A percentile compares a stretch with the other conserved stretches of the same genome.
Evolutionary conservation across 2,329 filamentous ascomycete species (phyloP).

Genomic region (Fusarium haematococcum): DNA sequence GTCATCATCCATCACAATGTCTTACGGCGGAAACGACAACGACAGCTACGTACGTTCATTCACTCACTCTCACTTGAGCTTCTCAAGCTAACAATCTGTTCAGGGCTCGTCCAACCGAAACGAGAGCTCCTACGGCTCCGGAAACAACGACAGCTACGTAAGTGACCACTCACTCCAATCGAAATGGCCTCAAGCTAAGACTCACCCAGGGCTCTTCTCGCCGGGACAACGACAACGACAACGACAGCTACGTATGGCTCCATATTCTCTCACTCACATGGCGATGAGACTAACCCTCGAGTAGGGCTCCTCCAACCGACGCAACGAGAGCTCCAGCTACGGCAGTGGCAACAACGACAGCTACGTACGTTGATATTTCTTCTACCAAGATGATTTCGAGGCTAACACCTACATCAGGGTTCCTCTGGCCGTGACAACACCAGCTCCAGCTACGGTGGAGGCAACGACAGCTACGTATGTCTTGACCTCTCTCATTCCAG

Average conservation of each 20-base stretch:
- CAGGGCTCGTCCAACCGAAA: slow-evolving; percentile 28
- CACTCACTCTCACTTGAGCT: background rate
- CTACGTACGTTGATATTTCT: background rate
- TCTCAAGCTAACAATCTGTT: slow-evolving; percentile 7
- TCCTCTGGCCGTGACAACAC: slow-evolving; percentile 23
- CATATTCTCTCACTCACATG: background rate
- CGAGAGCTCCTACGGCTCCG: slow-evolving; percentile 10
- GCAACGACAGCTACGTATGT: background rate
- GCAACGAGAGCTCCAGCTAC: background rate
- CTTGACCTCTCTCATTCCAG: too few species aligned
- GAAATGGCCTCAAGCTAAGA: background rate
- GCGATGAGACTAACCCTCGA: background rate
- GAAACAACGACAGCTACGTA: slow-evolving; percentile 24
- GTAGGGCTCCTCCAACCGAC: background rate
- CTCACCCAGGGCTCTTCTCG: background rate
- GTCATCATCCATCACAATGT: slow-evolving; percentile 52
- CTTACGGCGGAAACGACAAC: slow-evolving; percentile 59
- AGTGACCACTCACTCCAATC: background rate
- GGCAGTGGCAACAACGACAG: slow-evolving; percentile 4
- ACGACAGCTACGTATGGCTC: background rate
- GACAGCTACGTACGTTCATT: slow-evolving; percentile 22
- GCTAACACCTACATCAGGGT: slow-evolving; percentile 22
- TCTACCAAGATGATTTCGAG: background rate
- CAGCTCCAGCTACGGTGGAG: background rate
- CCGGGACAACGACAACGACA: background rate